phyloP scores from a whole-genome alignment of 2,329 filamentous ascomycete species.

The Chrysoporthe deuterocubensis region DNA sequence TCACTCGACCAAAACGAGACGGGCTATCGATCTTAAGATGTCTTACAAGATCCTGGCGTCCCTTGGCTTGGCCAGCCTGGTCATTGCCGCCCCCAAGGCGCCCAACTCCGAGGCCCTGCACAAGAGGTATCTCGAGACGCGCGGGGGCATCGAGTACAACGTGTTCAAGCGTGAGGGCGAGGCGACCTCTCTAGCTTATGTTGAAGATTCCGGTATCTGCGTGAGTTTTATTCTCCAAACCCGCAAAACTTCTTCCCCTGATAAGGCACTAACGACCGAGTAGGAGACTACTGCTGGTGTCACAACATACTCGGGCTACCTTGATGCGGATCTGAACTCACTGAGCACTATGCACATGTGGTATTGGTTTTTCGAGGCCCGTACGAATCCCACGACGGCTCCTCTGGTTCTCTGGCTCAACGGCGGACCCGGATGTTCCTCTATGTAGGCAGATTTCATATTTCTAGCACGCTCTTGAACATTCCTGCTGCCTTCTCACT shows the following conservation, averaged over 20 bases:
- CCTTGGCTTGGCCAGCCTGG: constrained; percentile 24
- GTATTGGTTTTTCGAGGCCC: constrained; percentile 42
- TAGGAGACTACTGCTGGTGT: constrained; percentile 52
- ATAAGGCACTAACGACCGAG: not conserved
- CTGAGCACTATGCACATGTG: constrained; percentile 36
- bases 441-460: constrained; percentile 34
- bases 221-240: not conserved
- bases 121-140: constrained; percentile 26
- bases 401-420: constrained; percentile 44
- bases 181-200: constrained; percentile 48
- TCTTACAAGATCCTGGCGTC: constrained; percentile 20
- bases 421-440: constrained; percentile 46
- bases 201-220: constrained; percentile 55
- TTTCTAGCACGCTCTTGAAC: not conserved
- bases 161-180: constrained; percentile 54
- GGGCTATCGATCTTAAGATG: constrained; percentile 6
- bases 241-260: no score
- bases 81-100: constrained; percentile 21
- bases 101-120: constrained; percentile 13
- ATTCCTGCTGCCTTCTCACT: not conserved
- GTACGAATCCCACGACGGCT: constrained; percentile 36
- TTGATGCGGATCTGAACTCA: constrained; percentile 45
- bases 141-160: constrained; percentile 40
- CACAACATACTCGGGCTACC: constrained; percentile 55
- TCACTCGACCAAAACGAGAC: not conserved